Evolutionary conservation across 1,284 basidiomycete genomes (phyloP).

Genomic region (Leccinum fallax): DNA sequence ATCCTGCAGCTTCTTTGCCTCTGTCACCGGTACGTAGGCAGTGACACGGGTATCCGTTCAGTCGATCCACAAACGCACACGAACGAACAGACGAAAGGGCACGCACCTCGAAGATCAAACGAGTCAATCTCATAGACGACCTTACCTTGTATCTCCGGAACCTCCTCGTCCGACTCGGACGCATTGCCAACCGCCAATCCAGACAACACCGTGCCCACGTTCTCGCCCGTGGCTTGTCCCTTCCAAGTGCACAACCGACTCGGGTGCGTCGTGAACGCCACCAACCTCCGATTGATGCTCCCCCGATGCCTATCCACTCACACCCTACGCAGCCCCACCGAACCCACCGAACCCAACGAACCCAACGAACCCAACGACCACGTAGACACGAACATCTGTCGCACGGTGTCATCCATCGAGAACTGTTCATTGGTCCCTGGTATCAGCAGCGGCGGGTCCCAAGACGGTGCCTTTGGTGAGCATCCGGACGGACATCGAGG

Average conservation of each 20-base stretch:
- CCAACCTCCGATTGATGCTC: conserved; percentile 33
- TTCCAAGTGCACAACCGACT: conserved; percentile 3
- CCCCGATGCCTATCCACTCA: conserved; percentile 52
- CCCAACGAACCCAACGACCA: conserved; percentile 37
- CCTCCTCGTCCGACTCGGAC: not conserved
- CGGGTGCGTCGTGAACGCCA: conserved; percentile 28
- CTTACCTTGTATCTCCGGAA: conserved; percentile 33
- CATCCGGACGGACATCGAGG: too few relatives aligned
- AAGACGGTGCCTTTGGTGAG: too few relatives aligned
- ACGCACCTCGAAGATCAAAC: conserved; percentile 51
- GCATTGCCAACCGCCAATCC: not conserved
- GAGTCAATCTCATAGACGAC: conserved; percentile 45
- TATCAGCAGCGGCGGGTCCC: too few relatives aligned
- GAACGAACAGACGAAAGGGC: too few relatives aligned
- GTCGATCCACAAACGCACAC: not conserved
- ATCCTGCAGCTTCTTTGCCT: too few relatives aligned
- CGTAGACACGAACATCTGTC: conserved; percentile 49
- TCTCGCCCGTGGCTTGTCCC: too few relatives aligned
- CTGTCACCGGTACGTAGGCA: too few relatives aligned
- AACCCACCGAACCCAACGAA: conserved; percentile 28
- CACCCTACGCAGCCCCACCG: conserved; percentile 46
- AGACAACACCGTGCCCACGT: not conserved
- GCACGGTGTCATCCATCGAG: not conserved
- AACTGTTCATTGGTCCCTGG: not conserved
- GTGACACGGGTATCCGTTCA: not conserved